Base-by-base conservation (phyloP, 1,139 yeast genomes). In the Hanseniaspora gamundiae region DNA sequence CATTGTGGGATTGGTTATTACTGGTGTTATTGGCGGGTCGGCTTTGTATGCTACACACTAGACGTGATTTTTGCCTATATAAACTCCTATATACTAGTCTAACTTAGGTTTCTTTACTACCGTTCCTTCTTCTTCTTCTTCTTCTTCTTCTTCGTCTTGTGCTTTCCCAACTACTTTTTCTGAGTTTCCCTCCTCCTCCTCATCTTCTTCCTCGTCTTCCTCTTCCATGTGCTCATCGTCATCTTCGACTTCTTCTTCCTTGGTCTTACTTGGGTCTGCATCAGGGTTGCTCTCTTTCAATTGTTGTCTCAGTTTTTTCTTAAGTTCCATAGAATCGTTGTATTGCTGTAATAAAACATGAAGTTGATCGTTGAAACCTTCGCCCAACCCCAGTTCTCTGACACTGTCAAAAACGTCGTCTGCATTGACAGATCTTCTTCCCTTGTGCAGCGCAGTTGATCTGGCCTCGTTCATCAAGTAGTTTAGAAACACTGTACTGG, bases 401-500 rank as follows among this genome's bases (percentile, higher is more conserved):
- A 82, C 61, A 0, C 85, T 87, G 19, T 58, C 62, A 38, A 79
- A 52, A 11, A 82, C 66, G 58, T 82, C 93, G 50, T 78, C 83
- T 2, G 80, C 78, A 51, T 71, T 76, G 31, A 81, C 74, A 4
- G 77, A 76, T 55, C 76, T 78, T 47, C 86, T 68, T 42, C 70
- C 74, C 35, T 66, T 69, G 22, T 66, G 68, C 48, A 69, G 71
- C 4, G 83, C 71, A 2, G 69, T 53, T 47, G 68, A 71, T 45
- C 81, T 70, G 3, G 88, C 86, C 53, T 76, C 74, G 53, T 75
- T 74, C 52, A 80, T 65, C 42, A 81, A 51, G 53, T 80, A 80
- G 40, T 80, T 80, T 22, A 81, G 84, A 59, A 80, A 82, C 3
- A 82, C 78, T 0, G 87, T 80, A 13, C 88, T 78, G 6, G 85